Evolutionary conservation across 306 rosid species (phyloP).

Genomic region (Prunus mume): DNA sequence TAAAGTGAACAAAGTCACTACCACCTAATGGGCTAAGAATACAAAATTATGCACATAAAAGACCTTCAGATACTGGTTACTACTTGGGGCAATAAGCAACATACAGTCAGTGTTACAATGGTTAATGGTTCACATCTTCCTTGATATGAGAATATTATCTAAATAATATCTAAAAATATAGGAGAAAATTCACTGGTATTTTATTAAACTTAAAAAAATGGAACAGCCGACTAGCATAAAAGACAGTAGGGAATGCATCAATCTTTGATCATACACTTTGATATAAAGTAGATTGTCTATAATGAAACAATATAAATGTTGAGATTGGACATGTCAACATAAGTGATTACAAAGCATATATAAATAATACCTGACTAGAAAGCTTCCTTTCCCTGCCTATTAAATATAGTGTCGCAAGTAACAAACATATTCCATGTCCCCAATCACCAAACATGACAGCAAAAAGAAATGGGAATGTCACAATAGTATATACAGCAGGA

Average conservation of each 20-base stretch:
- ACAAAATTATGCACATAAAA: not conserved
- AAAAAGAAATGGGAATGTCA: constrained; percentile 96
- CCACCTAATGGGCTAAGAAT: not conserved
- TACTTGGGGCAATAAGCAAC: not conserved
- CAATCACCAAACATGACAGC: constrained; percentile 99
- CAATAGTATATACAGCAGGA: constrained; percentile 81
- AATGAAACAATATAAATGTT: not conserved
- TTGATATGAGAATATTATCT: not conserved
- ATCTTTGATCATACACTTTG: not conserved
- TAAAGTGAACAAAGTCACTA: not conserved
- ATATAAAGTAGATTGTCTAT: not conserved
- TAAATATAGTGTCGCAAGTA: constrained; percentile 70
- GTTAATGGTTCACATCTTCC: not conserved
- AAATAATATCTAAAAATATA: not conserved
- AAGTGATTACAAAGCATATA: not conserved
- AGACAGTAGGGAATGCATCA: not conserved
- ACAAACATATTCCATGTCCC: constrained; percentile 98
- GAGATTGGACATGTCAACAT: not conserved
- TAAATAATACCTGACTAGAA: constrained; percentile 68
- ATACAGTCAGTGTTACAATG: not conserved
- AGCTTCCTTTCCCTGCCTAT: constrained; percentile 72
- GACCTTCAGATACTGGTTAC: not conserved
- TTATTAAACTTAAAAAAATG: not conserved
- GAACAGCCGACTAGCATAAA: not conserved
- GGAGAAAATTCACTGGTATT: not conserved